phyloP scores from a whole-genome alignment of 176 grass and related monocot species.

The Tillandsia leiboldiana region DNA sequence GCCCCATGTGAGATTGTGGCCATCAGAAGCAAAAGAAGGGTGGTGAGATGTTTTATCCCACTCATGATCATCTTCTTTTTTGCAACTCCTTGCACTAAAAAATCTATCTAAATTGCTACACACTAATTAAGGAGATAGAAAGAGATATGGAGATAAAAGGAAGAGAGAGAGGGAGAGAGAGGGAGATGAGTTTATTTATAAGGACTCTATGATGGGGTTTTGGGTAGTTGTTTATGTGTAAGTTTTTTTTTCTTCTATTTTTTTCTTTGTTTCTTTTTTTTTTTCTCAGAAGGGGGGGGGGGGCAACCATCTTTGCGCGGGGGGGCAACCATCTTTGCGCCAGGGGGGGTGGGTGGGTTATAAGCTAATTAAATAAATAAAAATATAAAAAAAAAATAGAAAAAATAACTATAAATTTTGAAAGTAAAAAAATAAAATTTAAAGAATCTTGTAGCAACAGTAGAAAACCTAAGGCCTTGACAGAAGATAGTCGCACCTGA shows the following conservation, averaged over 20 bases:
- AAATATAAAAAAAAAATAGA: no score
- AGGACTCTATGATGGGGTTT: not conserved
- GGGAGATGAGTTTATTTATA: not conserved
- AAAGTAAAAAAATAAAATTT: no score
- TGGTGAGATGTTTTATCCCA: not conserved
- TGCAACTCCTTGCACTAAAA: not conserved
- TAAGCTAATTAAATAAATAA: no score
- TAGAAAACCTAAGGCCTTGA: no score
- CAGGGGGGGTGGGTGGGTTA: no score
- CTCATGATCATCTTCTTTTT: slow-evolving; percentile 9
- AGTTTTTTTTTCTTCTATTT: not conserved
- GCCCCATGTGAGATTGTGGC: slow-evolving; percentile 5
- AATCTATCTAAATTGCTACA: not conserved
- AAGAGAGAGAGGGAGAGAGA: not conserved
- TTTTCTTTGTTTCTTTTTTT: no score
- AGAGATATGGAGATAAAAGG: not conserved
- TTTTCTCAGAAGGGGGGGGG: no score
- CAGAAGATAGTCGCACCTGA: no score
- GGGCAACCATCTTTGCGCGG: no score
- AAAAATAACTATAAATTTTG: no score
- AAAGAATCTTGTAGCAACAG: no score
- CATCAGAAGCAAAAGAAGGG: slow-evolving; percentile 1
- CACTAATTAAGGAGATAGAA: not conserved
- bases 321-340: no score
- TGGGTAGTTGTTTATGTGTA: not conserved